Evolutionary conservation across 2,329 filamentous ascomycete genomes (phyloP).

Genomic region (Fusarium denticulatum): DNA sequence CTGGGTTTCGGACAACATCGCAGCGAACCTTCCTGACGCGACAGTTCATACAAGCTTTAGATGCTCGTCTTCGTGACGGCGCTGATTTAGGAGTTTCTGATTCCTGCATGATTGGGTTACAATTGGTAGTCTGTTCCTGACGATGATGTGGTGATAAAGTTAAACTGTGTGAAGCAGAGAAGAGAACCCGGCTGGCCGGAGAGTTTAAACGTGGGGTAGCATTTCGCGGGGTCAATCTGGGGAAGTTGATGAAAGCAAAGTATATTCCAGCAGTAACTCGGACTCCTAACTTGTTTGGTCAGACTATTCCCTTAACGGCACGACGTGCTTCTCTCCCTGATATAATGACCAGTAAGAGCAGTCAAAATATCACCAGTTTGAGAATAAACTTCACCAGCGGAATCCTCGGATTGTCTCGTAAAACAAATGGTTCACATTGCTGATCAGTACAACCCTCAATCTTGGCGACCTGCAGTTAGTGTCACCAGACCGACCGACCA

Average conservation of each 20-base stretch:
- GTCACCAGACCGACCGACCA: neutral
- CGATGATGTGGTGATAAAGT: neutral
- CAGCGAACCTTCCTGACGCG: neutral
- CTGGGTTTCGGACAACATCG: neutral
- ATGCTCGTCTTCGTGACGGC: neutral
- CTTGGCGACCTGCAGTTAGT: neutral
- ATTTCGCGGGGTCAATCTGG: neutral
- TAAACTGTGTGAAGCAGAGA: neutral
- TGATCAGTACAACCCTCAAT: neutral
- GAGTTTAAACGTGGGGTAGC: neutral
- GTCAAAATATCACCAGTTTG: neutral
- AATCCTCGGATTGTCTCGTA: neutral
- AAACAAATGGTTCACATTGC: rapidly evolving
- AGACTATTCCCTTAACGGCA: neutral
- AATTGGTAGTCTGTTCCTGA: too few species aligned
- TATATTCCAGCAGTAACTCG: neutral
- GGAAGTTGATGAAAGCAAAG: too few species aligned
- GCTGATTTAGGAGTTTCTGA: rapidly evolving
- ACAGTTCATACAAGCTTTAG: neutral
- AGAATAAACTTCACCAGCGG: neutral
- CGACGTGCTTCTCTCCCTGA: neutral
- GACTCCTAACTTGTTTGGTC: neutral
- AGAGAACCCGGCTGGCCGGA: neutral
- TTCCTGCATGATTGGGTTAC: neutral
- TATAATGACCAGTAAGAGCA: neutral